phyloP scores from a whole-genome alignment of 352 stramenopile genomes.

The Phytophthora ohioensis region DNA sequence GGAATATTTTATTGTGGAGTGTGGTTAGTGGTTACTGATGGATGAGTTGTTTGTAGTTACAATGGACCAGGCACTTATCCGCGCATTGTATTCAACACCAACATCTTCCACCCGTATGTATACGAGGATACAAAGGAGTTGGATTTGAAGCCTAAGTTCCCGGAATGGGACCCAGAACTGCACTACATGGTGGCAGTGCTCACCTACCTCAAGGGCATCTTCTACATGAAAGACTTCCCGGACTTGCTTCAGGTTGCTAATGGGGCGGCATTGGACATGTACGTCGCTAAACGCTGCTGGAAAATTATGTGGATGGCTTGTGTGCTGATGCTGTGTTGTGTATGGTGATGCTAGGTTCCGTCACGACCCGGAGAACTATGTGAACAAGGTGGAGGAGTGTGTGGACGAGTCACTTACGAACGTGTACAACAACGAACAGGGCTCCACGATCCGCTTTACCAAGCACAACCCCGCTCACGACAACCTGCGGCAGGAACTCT shows the following conservation, averaged over 20 bases:
- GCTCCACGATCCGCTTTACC: conserved; percentile 90
- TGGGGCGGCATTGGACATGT: conserved; percentile 86
- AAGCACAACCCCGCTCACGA: conserved; percentile 86
- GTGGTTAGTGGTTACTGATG: no score
- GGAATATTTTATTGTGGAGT: not conserved
- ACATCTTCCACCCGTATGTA: conserved; percentile 95
- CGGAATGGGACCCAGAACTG: conserved; percentile 93
- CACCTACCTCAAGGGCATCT: conserved; percentile 98
- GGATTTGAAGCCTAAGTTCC: conserved; percentile 93
- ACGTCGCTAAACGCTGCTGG: conserved; percentile 30
- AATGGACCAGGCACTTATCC: conserved; percentile 95
- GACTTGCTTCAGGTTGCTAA: conserved; percentile 76
- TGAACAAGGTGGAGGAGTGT: conserved; percentile 91
- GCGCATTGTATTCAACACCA: conserved; percentile 92
- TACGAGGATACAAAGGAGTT: conserved; percentile 88
- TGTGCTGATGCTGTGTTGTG: conserved; percentile 10
- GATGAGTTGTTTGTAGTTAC: conserved; percentile 75
- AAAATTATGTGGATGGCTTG: not conserved
- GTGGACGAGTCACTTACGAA: conserved; percentile 94
- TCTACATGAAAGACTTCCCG: conserved; percentile 97
- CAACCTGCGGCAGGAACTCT: conserved; percentile 82
- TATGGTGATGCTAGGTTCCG: conserved; percentile 55
- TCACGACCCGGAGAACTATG: conserved; percentile 89
- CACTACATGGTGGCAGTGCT: conserved; percentile 97
- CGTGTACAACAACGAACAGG: conserved; percentile 94